Conservation (phyloP, 139 green algal genomes). For the Dunaliella primolecta region DNA sequence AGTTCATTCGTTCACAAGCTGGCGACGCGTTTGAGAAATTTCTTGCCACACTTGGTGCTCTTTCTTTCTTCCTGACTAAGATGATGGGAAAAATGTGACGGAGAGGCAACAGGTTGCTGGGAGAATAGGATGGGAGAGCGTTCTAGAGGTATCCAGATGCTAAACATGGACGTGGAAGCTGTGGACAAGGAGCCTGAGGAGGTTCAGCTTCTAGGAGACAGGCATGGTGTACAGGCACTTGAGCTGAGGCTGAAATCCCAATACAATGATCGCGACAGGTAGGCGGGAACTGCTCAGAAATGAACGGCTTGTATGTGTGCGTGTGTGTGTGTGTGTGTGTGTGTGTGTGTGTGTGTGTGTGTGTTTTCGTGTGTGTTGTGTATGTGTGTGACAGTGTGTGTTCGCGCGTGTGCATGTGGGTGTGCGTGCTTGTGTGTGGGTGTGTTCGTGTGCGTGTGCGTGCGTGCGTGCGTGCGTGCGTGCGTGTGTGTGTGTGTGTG, state of each 20-base stretch:
- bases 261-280: too few relatives aligned
- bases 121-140: too few relatives aligned
- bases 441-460: not conserved
- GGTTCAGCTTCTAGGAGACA: not conserved
- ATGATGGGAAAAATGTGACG: too few relatives aligned
- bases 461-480: not conserved
- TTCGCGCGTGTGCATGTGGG: not conserved
- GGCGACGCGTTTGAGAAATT: too few relatives aligned
- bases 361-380: not conserved
- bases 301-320: not conserved
- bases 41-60: too few relatives aligned
- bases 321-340: not conserved
- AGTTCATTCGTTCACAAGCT: too few relatives aligned
- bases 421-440: not conserved
- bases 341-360: conserved; percentile 1
- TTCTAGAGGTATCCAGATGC: not conserved
- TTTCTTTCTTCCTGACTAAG: too few relatives aligned
- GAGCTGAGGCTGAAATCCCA: not conserved
- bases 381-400: too few relatives aligned
- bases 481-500: not conserved
- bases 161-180: not conserved
- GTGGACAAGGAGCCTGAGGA: not conserved
- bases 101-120: too few relatives aligned
- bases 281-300: not conserved
- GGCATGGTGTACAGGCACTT: not conserved